A percentile compares a stretch with the other conserved stretches of the same genome.
Conservation (phyloP, 2,329 filamentous ascomycete species). For the Phialocephala subalpina region DNA sequence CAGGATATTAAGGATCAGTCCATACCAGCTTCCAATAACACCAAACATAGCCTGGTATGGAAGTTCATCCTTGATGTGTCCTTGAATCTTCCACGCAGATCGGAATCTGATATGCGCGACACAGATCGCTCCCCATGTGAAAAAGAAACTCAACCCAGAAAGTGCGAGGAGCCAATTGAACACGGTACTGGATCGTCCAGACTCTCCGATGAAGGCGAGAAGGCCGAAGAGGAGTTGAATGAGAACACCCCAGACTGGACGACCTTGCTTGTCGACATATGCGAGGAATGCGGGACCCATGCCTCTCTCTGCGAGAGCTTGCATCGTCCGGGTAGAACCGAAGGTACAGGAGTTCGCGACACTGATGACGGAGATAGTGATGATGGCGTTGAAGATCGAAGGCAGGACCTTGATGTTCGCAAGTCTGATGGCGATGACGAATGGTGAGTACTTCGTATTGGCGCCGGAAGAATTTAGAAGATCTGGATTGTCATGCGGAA, state of each 20-base stretch:
- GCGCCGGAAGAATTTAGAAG: constrained; percentile 40
- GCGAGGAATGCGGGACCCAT: constrained; percentile 58
- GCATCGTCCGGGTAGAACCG: constrained; percentile 59
- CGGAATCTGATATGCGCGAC: constrained; percentile 71
- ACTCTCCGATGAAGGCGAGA: constrained; percentile 63
- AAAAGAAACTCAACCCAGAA: constrained; percentile 75
- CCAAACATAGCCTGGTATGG: constrained; percentile 56
- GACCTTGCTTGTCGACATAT: constrained; percentile 68
- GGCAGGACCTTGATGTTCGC: constrained; percentile 59
- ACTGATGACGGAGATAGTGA: constrained; percentile 58
- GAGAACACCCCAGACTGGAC: constrained; percentile 62
- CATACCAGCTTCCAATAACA: constrained; percentile 72
- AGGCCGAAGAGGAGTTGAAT: constrained; percentile 63
- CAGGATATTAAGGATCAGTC: constrained; percentile 71
- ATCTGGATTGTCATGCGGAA: constrained; percentile 43
- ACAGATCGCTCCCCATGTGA: constrained; percentile 76
- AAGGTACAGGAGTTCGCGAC: constrained; percentile 61
- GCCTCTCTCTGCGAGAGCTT: constrained; percentile 51
- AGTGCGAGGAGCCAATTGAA: constrained; percentile 74
- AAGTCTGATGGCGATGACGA: constrained; percentile 59
- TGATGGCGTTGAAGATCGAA: constrained; percentile 62
- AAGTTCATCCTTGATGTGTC: constrained; percentile 56
- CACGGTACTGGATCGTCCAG: constrained; percentile 51
- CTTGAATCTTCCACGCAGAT: constrained; percentile 65
- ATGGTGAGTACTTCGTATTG: constrained; percentile 50